A percentile compares a stretch with the other conserved stretches of the same genome.
Evolutionary conservation across 768 basidiomycete species (phyloP).

Genomic region (Amylocystis lapponica): DNA sequence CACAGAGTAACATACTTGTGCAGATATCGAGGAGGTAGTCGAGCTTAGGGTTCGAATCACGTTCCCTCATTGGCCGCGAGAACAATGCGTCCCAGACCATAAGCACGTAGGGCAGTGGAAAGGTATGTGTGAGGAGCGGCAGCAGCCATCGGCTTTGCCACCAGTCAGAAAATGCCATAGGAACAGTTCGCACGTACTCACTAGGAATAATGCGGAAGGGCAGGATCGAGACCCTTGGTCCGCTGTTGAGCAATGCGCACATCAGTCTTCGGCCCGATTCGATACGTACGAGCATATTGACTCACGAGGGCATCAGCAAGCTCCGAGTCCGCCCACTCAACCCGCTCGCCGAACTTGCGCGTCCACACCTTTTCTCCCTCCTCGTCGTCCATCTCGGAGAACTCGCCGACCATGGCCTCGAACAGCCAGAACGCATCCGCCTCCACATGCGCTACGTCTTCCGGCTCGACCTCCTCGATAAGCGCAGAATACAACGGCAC

Average conservation of each 20-base stretch:
- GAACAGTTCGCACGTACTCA: slow-evolving; percentile 29
- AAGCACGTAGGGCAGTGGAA: slow-evolving; percentile 57
- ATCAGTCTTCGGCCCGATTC: background rate
- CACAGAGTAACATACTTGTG: slow-evolving; percentile 59
- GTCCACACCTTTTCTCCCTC: slow-evolving; percentile 60
- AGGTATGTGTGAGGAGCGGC: slow-evolving; percentile 62
- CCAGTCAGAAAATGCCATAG: background rate
- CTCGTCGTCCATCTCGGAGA: slow-evolving; percentile 68
- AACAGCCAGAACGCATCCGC: slow-evolving; percentile 84
- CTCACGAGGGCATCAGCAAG: slow-evolving; percentile 55
- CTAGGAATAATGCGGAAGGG: slow-evolving; percentile 77
- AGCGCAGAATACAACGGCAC: slow-evolving; percentile 64
- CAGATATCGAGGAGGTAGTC: slow-evolving; percentile 69
- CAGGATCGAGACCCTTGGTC: slow-evolving; percentile 60
- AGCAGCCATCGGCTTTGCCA: slow-evolving; percentile 64
- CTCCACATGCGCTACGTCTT: slow-evolving; percentile 62
- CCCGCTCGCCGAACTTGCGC: slow-evolving; percentile 50
- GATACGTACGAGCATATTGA: background rate
- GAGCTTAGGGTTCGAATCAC: slow-evolving; percentile 51
- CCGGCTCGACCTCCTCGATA: slow-evolving; percentile 52
- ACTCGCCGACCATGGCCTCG: slow-evolving; percentile 66
- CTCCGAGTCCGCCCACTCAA: slow-evolving; percentile 60
- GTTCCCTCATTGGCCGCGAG: slow-evolving; percentile 48
- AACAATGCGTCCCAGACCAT: slow-evolving; percentile 71
- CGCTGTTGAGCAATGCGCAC: slow-evolving; percentile 32